Conservation (phyloP, 257 asterid species). For the Ocimum tenuiflorum region DNA sequence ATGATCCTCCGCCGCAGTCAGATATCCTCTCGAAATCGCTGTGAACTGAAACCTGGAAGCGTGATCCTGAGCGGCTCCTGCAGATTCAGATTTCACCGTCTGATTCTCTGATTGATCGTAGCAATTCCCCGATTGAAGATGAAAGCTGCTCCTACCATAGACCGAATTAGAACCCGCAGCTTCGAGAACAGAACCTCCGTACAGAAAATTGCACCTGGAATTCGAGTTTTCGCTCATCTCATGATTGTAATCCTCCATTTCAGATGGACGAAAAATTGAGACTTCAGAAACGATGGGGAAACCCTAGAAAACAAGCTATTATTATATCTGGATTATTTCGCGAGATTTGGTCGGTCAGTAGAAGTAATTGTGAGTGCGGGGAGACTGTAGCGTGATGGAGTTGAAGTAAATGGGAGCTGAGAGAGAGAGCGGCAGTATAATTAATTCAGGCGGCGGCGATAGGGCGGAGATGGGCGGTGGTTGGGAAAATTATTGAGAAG, state of each 20-base stretch:
- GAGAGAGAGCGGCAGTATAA: not conserved
- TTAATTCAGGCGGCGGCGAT: too few species aligned
- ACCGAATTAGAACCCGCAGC: conserved; percentile 30
- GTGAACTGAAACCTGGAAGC: conserved; percentile 40
- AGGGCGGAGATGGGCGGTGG: conserved; percentile 30
- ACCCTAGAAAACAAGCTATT: conserved; percentile 33
- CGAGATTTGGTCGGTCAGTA: too few species aligned
- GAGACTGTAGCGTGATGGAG: too few species aligned
- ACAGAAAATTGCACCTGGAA: conserved; percentile 54
- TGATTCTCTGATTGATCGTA: conserved; percentile 39
- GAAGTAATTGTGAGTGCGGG: too few species aligned
- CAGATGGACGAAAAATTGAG: not conserved
- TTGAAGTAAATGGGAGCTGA: not conserved
- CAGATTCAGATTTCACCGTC: conserved; percentile 66
- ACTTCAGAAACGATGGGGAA: conserved; percentile 21
- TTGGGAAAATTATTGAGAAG: conserved; percentile 14
- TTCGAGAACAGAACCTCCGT: conserved; percentile 52
- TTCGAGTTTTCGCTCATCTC: conserved; percentile 49
- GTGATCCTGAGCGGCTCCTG: conserved; percentile 40
- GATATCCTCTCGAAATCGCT: conserved; percentile 26
- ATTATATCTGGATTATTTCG: not conserved
- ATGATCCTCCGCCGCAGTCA: conserved; percentile 28
- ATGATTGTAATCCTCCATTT: conserved; percentile 70
- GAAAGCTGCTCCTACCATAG: conserved; percentile 52
- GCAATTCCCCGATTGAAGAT: conserved; percentile 31